phyloP scores from a whole-genome alignment of 345 rosid genomes.

The Atalantia buxifolia region DNA sequence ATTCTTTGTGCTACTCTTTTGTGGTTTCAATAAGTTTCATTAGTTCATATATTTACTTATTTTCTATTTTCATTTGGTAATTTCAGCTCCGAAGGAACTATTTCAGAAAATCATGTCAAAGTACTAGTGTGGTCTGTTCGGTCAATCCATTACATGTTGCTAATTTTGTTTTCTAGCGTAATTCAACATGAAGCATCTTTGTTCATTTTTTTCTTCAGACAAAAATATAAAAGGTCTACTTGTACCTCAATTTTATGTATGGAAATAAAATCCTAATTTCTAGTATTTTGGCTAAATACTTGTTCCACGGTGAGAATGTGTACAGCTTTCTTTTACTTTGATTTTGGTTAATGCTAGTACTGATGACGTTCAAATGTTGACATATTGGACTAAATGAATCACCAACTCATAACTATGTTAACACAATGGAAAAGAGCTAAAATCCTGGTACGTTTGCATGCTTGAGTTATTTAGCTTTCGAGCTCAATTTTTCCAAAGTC shows the following conservation, averaged over 20 bases:
- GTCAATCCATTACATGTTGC: not conserved
- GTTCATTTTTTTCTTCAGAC: not conserved
- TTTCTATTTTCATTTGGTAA: not conserved
- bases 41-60: conserved; percentile 6
- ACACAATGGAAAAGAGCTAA: too few relatives aligned
- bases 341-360: not conserved
- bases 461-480: too few relatives aligned
- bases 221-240: not conserved
- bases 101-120: conserved; percentile 61
- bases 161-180: not conserved
- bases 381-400: too few relatives aligned
- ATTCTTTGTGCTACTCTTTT: not conserved
- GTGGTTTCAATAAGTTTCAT: not conserved
- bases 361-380: not conserved
- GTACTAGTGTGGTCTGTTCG: conserved; percentile 29
- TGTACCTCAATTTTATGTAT: not conserved
- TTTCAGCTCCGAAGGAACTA: conserved; percentile 83
- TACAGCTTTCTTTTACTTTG: not conserved
- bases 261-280: not conserved
- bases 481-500: too few relatives aligned
- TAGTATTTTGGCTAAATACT: not conserved
- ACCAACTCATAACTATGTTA: too few relatives aligned
- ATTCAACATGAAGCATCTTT: not conserved
- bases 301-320: not conserved
- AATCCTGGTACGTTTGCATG: too few relatives aligned